Conservation (phyloP, 2,329 filamentous ascomycete genomes). For the Sporothrix curviconia region DNA sequence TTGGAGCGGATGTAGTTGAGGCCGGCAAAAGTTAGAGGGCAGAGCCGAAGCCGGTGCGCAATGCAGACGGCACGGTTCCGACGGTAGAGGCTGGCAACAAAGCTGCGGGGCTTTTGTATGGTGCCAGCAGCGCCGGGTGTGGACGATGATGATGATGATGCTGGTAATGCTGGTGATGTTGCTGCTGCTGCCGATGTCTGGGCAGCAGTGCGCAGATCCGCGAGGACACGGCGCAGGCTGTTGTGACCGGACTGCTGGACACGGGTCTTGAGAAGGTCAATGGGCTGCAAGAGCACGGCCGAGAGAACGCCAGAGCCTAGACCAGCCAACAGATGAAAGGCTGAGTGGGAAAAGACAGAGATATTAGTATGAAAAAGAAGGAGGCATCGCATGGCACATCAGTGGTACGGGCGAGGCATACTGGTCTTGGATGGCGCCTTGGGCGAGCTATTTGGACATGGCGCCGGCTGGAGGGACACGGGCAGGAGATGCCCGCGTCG, state of each 20-base stretch:
- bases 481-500: too few species aligned
- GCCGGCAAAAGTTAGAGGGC: constrained; percentile 89
- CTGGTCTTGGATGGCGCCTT: constrained; percentile 30
- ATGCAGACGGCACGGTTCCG: constrained; percentile 83
- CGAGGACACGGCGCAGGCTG: constrained; percentile 62
- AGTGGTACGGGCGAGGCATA: constrained; percentile 16
- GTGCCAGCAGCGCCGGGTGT: not conserved
- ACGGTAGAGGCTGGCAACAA: constrained; percentile 72
- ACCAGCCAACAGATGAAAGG: constrained; percentile 83
- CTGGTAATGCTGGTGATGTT: not conserved
- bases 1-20: constrained; percentile 72
- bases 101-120: constrained; percentile 19
- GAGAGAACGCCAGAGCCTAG: constrained; percentile 81
- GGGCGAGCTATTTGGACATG: constrained; percentile 31
- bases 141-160: not conserved
- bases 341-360: too few species aligned
- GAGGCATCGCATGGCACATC: not conserved
- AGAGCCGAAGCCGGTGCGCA: constrained; percentile 86
- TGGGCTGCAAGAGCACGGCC: constrained; percentile 84
- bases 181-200: not conserved
- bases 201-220: constrained; percentile 52
- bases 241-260: constrained; percentile 77
- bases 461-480: constrained; percentile 11
- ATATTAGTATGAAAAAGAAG: not conserved
- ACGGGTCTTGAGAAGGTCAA: constrained; percentile 93